Conservation (phyloP, 2,329 filamentous ascomycete species). For the Colletotrichum sp. region DNA sequence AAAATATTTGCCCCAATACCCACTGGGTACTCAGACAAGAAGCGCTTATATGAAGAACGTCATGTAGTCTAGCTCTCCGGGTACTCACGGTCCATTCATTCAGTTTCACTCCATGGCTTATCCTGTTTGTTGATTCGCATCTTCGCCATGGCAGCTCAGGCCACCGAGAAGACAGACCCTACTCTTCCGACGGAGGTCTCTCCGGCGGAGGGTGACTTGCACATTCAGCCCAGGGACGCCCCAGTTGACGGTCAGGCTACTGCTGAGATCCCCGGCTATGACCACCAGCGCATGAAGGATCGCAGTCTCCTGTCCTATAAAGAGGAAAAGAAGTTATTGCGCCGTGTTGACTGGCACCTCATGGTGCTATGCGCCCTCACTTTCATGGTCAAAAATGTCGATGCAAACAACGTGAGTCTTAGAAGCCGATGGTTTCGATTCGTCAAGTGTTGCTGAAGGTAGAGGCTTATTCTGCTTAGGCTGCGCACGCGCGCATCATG, state of each 20-base stretch:
- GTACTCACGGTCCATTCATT: background rate
- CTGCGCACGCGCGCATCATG: slow-evolving; percentile 37
- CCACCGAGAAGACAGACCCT: background rate
- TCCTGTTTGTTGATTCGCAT: background rate
- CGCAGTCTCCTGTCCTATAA: slow-evolving; percentile 5
- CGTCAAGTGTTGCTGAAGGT: background rate
- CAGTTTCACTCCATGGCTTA: background rate
- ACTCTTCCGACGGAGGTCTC: background rate
- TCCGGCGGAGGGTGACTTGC: background rate
- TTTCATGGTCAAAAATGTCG: slow-evolving; percentile 44
- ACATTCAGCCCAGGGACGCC: background rate
- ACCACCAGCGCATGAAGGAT: background rate
- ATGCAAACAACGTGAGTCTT: slow-evolving; percentile 33
- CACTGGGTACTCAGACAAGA: background rate
- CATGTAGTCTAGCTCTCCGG: background rate
- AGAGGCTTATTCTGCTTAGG: background rate
- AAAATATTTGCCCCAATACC: background rate
- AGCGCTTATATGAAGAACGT: background rate
- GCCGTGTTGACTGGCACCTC: slow-evolving; percentile 27
- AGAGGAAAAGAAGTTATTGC: slow-evolving; percentile 27
- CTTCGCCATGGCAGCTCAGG: background rate
- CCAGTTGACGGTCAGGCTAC: background rate
- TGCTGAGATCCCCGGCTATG: background rate
- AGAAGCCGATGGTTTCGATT: background rate
- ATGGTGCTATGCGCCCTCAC: slow-evolving; percentile 36